Evolutionary conservation across 179 eudicot species (phyloP).

Genomic region (Amaranthus tricolor): DNA sequence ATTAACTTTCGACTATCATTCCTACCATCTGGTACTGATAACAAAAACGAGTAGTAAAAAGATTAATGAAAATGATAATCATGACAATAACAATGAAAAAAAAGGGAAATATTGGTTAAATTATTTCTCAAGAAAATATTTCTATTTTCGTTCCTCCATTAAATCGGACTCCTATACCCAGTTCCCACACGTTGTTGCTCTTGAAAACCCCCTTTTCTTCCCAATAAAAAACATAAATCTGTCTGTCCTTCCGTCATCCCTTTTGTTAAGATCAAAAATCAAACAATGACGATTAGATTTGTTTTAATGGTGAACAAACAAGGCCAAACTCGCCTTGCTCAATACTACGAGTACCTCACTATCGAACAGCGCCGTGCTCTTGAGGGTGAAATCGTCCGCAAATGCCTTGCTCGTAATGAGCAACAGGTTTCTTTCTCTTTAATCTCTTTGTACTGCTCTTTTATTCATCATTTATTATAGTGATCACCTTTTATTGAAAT

Average conservation of each 20-base stretch:
- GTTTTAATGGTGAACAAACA: slow-evolving; percentile 98
- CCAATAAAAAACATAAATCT: not conserved
- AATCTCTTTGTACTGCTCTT: not conserved
- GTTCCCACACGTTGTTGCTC: too few species aligned
- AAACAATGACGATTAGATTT: slow-evolving; percentile 71
- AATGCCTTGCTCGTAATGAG: slow-evolving; percentile 94
- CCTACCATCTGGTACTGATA: too few species aligned
- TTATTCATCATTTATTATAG: too few species aligned
- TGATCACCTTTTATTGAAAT: too few species aligned
- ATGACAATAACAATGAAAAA: too few species aligned
- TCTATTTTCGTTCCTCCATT: too few species aligned
- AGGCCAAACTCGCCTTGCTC: slow-evolving; percentile 93
- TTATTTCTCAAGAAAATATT: too few species aligned
- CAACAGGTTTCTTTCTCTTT: slow-evolving; percentile 53
- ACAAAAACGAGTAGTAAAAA: too few species aligned
- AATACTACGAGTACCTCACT: slow-evolving; percentile 89
- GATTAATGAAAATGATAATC: too few species aligned
- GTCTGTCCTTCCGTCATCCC: not conserved
- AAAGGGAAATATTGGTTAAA: too few species aligned
- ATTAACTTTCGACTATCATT: too few species aligned
- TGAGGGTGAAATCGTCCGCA: slow-evolving; percentile 96
- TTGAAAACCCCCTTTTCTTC: not conserved
- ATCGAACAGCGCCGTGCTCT: slow-evolving; percentile 93
- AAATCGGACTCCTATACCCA: too few species aligned
- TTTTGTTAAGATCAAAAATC: slow-evolving; percentile 12